A percentile compares a stretch with the other conserved stretches of the same genome.
phyloP scores from a whole-genome alignment of 2,329 filamentous ascomycete genomes.

The Sarocladiaceae sp. region DNA sequence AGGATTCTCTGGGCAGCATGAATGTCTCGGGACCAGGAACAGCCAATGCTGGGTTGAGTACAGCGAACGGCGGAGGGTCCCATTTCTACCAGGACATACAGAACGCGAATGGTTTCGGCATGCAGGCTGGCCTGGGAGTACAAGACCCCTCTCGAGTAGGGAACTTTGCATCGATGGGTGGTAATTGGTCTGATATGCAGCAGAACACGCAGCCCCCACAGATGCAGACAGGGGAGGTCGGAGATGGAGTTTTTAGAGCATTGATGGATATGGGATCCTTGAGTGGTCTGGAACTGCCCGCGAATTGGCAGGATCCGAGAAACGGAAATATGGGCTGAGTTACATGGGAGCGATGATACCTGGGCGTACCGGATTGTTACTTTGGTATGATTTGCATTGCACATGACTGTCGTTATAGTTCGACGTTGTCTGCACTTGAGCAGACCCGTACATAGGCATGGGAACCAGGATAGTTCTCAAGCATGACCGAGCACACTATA shows the following conservation, averaged over 20 bases:
- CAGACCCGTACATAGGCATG: no score
- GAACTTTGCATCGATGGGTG: conserved; percentile 18
- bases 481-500: no score
- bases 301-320: conserved; percentile 36
- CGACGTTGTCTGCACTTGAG: neutral
- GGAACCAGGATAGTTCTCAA: no score
- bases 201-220: conserved; percentile 23
- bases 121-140: neutral
- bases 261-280: conserved; percentile 57
- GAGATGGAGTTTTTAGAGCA: conserved; percentile 52
- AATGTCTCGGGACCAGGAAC: conserved; percentile 32
- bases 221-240: conserved; percentile 44
- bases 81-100: neutral
- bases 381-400: neutral
- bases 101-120: neutral
- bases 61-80: neutral
- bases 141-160: neutral
- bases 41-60: conserved; percentile 19
- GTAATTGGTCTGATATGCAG: conserved; percentile 30
- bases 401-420: neutral
- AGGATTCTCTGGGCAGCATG: conserved; percentile 32
- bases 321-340: neutral
- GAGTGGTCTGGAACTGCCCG: conserved; percentile 54
- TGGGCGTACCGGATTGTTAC: neutral
- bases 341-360: conserved; percentile 2